Evolutionary conservation across 208 protist genomes (phyloP).

Genomic region (Acanthamoeba castellanii): DNA sequence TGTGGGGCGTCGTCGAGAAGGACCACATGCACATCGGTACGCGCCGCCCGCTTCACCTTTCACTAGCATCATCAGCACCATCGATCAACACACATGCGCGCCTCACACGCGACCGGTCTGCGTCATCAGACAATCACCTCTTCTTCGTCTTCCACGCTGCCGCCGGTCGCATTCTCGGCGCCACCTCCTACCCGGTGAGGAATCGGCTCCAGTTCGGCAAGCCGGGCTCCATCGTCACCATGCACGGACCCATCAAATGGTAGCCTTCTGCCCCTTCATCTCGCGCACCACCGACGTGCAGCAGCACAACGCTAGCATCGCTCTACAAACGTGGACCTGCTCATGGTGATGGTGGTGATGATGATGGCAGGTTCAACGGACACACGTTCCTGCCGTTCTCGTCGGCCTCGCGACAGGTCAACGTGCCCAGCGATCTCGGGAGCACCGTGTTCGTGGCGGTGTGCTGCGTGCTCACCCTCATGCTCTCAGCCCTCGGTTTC

Average conservation of each 20-base stretch:
- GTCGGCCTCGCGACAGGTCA: not conserved
- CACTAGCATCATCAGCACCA: not conserved
- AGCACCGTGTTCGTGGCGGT: not conserved
- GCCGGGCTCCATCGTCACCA: conserved; percentile 36
- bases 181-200: conserved; percentile 38
- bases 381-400: conserved; percentile 62
- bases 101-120: too few species aligned
- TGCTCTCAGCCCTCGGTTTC: conserved; percentile 10
- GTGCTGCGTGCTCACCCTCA: conserved; percentile 18
- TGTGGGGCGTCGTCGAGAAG: conserved; percentile 38
- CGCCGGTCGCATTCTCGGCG: conserved; percentile 16
- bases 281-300: not conserved
- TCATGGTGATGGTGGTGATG: not conserved
- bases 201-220: conserved; percentile 44
- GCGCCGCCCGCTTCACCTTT: not conserved
- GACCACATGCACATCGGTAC: conserved; percentile 67
- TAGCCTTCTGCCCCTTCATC: not conserved
- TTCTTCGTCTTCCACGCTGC: conserved; percentile 68
- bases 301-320: not conserved
- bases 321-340: too few species aligned
- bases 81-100: not conserved
- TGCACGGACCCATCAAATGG: conserved; percentile 68
- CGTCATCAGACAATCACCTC: conserved; percentile 57
- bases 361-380: not conserved
- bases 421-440: not conserved